Conservation (phyloP, 2,329 filamentous ascomycete genomes). For the Myotisia sp. region DNA sequence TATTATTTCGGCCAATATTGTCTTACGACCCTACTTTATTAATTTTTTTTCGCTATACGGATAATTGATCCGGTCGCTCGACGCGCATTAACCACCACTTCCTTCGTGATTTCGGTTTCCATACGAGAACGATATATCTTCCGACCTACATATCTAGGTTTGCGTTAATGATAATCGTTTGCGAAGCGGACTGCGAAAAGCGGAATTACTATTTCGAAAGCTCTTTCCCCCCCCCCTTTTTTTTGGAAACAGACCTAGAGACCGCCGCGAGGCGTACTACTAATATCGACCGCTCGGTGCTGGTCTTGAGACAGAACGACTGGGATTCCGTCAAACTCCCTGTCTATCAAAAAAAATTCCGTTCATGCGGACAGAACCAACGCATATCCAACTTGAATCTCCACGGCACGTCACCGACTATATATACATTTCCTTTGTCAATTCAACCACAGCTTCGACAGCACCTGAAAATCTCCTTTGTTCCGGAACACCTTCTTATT, state of each 20-base stretch:
- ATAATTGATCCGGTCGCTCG: conserved; percentile 8
- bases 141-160: conserved; percentile 5
- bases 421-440: conserved; percentile 2
- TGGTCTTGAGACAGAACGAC: too few relatives aligned
- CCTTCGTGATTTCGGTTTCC: too few relatives aligned
- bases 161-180: neutral
- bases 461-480: conserved; percentile 3
- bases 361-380: conserved; percentile 9
- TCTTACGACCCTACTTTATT: too few relatives aligned
- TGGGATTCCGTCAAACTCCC: neutral
- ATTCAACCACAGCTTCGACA: conserved; percentile 3
- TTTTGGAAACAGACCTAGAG: conserved; percentile 8
- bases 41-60: conserved; percentile 6
- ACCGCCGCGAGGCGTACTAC: conserved; percentile 8
- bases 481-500: neutral
- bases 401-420: conserved; percentile 6
- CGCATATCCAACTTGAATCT: conserved; percentile 10
- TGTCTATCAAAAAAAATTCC: too few relatives aligned
- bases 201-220: too few relatives aligned
- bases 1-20: conserved; percentile 13
- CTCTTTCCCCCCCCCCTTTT: too few relatives aligned
- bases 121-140: too few relatives aligned
- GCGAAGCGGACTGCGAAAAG: conserved; percentile 2
- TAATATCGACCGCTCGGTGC: too few relatives aligned
- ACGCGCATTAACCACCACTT: too few relatives aligned